Conservation (phyloP, 352 stramenopile species). For the Thalassiosira hispida region DNA sequence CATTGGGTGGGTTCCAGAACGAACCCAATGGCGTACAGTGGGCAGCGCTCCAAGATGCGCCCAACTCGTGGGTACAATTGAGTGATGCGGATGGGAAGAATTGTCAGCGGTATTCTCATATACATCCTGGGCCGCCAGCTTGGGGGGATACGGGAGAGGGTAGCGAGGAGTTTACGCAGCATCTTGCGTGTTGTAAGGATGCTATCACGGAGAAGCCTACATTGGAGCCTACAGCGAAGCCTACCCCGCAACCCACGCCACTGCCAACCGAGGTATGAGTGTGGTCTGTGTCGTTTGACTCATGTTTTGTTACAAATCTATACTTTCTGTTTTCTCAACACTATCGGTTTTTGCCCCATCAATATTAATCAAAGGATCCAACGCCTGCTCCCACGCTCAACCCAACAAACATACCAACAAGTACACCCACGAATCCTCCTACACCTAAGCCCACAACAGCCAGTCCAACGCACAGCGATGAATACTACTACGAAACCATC, state of each 20-base stretch:
- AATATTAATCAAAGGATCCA: neutral
- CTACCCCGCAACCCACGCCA: neutral
- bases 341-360: neutral
- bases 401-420: constrained; percentile 1
- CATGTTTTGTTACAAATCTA: neutral
- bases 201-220: neutral
- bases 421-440: neutral
- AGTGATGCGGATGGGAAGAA: constrained; percentile 14
- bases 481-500: neutral
- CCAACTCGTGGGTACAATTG: constrained; percentile 29
- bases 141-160: constrained; percentile 41
- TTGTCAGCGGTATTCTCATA: constrained; percentile 28
- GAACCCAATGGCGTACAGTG: neutral
- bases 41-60: neutral
- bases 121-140: constrained; percentile 15
- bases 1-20: constrained; percentile 3
- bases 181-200: constrained; percentile 36
- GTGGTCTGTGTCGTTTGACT: neutral
- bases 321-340: neutral
- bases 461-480: neutral
- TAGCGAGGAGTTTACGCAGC: constrained; percentile 38
- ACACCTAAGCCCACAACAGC: constrained; percentile 8
- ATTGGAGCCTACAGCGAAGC: neutral
- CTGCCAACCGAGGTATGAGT: neutral
- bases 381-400: neutral